Evolutionary conservation across 306 rosid genomes (phyloP), one percentile per base, ranked within the genome.

Genomic region (Gillenia trifoliata): DNA sequence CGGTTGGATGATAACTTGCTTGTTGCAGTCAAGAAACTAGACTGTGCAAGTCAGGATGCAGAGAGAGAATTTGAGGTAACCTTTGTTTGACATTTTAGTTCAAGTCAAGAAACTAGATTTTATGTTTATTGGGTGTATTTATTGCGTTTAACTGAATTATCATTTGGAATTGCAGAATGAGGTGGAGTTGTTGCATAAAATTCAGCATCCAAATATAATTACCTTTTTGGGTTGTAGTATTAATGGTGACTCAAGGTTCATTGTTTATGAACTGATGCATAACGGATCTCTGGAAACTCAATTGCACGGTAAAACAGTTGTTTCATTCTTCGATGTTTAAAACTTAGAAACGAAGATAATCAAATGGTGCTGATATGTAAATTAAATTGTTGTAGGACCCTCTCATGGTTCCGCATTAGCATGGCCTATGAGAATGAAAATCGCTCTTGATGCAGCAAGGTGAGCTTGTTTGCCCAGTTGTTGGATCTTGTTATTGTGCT

Each of bases 381-480:
- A 2, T 67, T 4, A 12, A 28, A 57, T 62, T 34, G 23, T 49
- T 80, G 67, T 78, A 94, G 97, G 97, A 70, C 92, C 92, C 56
- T 85, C 96, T 74, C 92, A 72, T 82, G 99, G 99, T 29, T 87
- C 91, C 0, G 83, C 82, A 74, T 80, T 94, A 87, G 90, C 93
- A 9, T 94, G 99, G 99, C 86, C 82, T 57, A 90, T 85, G 93
- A 85, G 99, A 79, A 86, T 94, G 97, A 94, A 94, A 84, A 87
- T 92, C 79, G 99, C 99, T 76, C 93, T 94, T 56, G 97, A 94
- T 81, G 52, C 93, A 61, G 97, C 99, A 36, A 94, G 93, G 99
- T 89, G 50, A 85, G 68, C 50, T 77, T 67, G 26, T 23, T 68
- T 74, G 16, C 59, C 43, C 61, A 26, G 59, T 64, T 74, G 40